phyloP scores from a whole-genome alignment of 768 basidiomycete species.

The Phlegmacium glaucopus region DNA sequence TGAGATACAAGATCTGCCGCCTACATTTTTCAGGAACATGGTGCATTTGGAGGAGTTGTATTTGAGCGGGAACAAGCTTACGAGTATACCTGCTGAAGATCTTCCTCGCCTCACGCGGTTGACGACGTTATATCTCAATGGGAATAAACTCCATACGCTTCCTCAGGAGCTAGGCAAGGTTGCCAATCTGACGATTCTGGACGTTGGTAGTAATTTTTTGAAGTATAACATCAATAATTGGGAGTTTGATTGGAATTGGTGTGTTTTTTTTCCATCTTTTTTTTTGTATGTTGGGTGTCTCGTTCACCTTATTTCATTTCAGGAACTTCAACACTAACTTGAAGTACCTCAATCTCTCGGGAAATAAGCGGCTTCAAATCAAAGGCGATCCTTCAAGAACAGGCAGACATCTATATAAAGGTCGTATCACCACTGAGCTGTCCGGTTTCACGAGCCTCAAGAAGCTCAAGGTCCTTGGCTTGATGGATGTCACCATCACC shows the following conservation, averaged over 20 bases:
- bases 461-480: conserved; percentile 84
- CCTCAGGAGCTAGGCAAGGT: conserved; percentile 90
- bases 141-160: conserved; percentile 88
- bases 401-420: not conserved
- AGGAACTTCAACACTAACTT: conserved; percentile 98
- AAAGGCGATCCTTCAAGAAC: conserved; percentile 59
- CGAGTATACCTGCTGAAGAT: conserved; percentile 87
- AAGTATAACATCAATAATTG: conserved; percentile 98
- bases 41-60: conserved; percentile 80
- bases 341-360: conserved; percentile 93
- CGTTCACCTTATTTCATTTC: not conserved
- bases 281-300: not conserved
- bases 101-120: conserved; percentile 67
- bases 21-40: conserved; percentile 70
- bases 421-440: conserved; percentile 36
- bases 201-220: conserved; percentile 90
- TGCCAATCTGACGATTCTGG: conserved; percentile 72
- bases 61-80: conserved; percentile 92
- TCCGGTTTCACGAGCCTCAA: conserved; percentile 88
- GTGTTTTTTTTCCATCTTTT: conserved; percentile 19
- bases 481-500: conserved; percentile 93
- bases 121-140: conserved; percentile 82
- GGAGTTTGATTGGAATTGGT: conserved; percentile 99
- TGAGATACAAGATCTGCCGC: conserved; percentile 85
- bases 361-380: conserved; percentile 95